These are phyloP conservation scores for Vitis cinerea DNA, from an alignment of 164 flowering plant species.

Conservation along the genomic window DNA sequence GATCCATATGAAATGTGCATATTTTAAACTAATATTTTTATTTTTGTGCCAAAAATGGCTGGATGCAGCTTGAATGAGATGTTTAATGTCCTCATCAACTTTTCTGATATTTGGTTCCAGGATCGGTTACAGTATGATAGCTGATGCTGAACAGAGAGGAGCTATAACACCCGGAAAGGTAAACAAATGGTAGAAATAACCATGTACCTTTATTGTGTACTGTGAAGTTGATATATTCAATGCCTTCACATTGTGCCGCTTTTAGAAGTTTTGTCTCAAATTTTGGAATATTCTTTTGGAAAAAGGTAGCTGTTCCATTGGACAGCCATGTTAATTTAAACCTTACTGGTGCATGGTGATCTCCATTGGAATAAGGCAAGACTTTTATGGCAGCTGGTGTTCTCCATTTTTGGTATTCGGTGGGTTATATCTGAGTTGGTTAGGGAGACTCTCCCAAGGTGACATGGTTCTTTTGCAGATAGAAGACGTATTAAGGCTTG, in stretches of 20 bases:
- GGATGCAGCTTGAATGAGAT: background rate
- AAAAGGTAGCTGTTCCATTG: too few species aligned
- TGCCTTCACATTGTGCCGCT: background rate
- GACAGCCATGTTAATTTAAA: too few species aligned
- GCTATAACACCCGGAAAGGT: conserved; percentile 91
- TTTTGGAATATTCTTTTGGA: too few species aligned
- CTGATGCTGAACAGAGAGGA: conserved; percentile 84
- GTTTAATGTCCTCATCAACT: background rate
- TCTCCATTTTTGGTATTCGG: too few species aligned
- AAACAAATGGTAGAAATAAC: conserved; percentile 9
- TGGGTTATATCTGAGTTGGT: too few species aligned
- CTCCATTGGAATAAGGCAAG: too few species aligned
- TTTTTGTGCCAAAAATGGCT: background rate
- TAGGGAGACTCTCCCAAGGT: too few species aligned
- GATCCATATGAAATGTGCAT: background rate
- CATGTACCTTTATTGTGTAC: background rate
- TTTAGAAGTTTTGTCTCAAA: background rate
- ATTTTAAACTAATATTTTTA: background rate
- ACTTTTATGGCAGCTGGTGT: too few species aligned
- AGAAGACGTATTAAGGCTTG: too few species aligned
- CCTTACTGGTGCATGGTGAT: too few species aligned
- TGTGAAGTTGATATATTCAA: background rate
- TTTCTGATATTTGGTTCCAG: conserved; percentile 38
- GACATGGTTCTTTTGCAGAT: too few species aligned
- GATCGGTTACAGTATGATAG: conserved; percentile 86